phyloP scores from a whole-genome alignment of 1,284 basidiomycete genomes.

The Fomitopsis schrenkii region DNA sequence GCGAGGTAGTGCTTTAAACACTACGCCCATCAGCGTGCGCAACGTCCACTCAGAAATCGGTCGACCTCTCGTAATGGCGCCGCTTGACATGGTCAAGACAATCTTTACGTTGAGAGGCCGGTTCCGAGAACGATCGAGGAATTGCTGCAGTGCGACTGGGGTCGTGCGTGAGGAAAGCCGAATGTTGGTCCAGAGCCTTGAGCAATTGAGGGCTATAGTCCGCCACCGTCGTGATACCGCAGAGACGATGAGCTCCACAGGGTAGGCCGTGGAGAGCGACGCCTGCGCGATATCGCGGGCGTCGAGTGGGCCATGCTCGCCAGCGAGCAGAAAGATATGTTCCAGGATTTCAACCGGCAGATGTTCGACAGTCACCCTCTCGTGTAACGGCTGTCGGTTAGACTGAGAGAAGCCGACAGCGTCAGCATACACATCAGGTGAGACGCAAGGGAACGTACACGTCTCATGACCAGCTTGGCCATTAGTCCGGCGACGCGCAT shows the following conservation, averaged over 20 bases:
- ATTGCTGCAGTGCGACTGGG: neutral
- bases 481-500: no score
- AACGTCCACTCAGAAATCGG: neutral
- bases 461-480: neutral
- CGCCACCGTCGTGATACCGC: constrained; percentile 3
- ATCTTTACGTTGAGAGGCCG: neutral
- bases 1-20: neutral
- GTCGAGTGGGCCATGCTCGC: neutral
- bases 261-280: neutral
- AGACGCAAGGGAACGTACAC: neutral
- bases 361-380: neutral
- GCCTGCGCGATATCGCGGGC: neutral
- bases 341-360: constrained; percentile 5
- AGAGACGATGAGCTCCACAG: neutral
- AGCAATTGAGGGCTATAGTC: neutral
- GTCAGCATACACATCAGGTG: neutral
- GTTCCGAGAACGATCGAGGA: neutral
- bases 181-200: constrained; percentile 1
- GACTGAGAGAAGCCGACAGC: neutral
- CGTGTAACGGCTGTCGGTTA: neutral
- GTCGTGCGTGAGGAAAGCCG: neutral
- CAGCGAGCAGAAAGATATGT: constrained; percentile 1
- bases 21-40: neutral
- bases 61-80: neutral
- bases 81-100: neutral